Evolutionary conservation across 495 filamentous ascomycete species (phyloP).

Genomic region (Apiosordaria backusii): DNA sequence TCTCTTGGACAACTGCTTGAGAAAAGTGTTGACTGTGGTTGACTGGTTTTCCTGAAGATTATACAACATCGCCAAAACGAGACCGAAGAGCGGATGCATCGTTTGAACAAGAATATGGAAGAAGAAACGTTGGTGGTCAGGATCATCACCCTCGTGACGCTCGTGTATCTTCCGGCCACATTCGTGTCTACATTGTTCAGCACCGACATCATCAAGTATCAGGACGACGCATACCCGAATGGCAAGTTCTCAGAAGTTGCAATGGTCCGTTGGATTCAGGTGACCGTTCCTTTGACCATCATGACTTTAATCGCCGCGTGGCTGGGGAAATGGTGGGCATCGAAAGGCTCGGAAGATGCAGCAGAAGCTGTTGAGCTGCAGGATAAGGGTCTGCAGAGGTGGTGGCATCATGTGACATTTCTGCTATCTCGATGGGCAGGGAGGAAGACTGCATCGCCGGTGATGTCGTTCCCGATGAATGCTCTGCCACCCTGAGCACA

Average conservation of each 20-base stretch:
- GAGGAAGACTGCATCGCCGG: not conserved
- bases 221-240: slow-evolving; percentile 23
- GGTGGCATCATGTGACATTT: too few relatives aligned
- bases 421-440: too few relatives aligned
- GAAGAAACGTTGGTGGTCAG: slow-evolving; percentile 40
- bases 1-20: too few relatives aligned
- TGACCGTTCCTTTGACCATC: slow-evolving; percentile 40
- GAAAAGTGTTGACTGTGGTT: not conserved
- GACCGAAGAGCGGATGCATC: slow-evolving; percentile 34
- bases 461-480: not conserved
- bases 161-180: slow-evolving; percentile 44
- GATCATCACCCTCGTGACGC: slow-evolving; percentile 42
- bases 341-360: not conserved
- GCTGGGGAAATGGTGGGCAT: slow-evolving; percentile 14
- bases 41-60: slow-evolving; percentile 2
- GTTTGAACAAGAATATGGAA: slow-evolving; percentile 35
- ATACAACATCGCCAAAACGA: slow-evolving; percentile 34
- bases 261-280: slow-evolving; percentile 41
- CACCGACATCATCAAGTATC: slow-evolving; percentile 46
- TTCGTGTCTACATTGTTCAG: slow-evolving; percentile 50
- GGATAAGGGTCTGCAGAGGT: too few relatives aligned
- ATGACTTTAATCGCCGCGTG: slow-evolving; percentile 20
- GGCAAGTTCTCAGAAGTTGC: slow-evolving; percentile 39
- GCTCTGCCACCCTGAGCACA: too few relatives aligned
- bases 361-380: not conserved